These are phyloP conservation scores for Fusarium proliferatum DNA, from an alignment of 2,329 filamentous ascomycete genomes.

Conservation along the genomic window DNA sequence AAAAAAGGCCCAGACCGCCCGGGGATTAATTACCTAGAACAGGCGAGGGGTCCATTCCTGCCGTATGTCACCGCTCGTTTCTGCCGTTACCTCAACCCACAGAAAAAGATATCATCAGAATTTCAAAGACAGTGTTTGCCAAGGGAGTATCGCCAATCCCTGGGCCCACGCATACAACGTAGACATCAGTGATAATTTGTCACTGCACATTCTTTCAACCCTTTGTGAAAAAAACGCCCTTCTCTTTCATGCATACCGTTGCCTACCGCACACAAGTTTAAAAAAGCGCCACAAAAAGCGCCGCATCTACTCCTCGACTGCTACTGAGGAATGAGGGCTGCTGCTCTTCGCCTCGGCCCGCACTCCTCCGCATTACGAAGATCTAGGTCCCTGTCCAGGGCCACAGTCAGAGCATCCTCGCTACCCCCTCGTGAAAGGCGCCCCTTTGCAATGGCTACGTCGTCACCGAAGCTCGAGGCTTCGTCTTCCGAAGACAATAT, in stretches of 20 bases:
- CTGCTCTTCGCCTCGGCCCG: constrained; percentile 41
- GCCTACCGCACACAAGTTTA: constrained; percentile 9
- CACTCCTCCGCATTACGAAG: constrained; percentile 35
- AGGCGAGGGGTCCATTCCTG: constrained; percentile 40
- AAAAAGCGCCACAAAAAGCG: constrained; percentile 7
- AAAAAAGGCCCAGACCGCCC: constrained; percentile 20
- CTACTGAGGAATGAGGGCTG: constrained; percentile 44
- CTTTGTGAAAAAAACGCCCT: background rate
- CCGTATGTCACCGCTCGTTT: constrained; percentile 46
- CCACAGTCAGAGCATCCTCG: constrained; percentile 17
- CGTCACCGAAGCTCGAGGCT: constrained; percentile 14
- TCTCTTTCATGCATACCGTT: background rate
- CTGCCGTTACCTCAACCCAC: constrained; percentile 35
- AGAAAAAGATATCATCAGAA: constrained; percentile 35
- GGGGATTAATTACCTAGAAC: constrained; percentile 11
- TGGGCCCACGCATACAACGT: background rate
- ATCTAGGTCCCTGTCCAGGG: constrained; percentile 28
- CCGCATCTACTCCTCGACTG: constrained; percentile 4
- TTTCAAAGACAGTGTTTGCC: constrained; percentile 5
- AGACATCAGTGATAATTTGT: background rate
- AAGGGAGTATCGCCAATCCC: constrained; percentile 13
- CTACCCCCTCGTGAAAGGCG: constrained; percentile 16
- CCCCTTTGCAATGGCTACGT: constrained; percentile 36
- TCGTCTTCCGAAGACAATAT: constrained; percentile 21
- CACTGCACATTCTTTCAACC: background rate